These are phyloP conservation scores for Iberis pinnata DNA, from an alignment of 345 rosid species.

Conservation along the genomic window DNA sequence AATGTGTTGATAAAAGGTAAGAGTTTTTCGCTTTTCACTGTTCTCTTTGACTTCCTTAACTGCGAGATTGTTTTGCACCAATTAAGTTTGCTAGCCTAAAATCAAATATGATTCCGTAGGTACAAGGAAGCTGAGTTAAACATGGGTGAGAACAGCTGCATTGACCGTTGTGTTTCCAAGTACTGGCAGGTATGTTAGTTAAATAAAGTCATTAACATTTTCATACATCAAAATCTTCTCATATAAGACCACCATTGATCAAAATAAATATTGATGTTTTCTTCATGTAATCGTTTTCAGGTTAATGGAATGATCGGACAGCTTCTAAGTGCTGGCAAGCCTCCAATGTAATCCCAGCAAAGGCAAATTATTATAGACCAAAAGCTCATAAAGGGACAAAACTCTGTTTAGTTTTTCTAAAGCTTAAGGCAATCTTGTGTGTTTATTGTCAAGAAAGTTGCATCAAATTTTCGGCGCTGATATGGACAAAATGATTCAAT, in stretches of 20 bases:
- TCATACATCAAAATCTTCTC: not conserved
- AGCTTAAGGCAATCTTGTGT: slow-evolving; percentile 15
- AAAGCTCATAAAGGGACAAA: slow-evolving; percentile 19
- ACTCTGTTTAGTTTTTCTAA: slow-evolving; percentile 14
- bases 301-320: slow-evolving; percentile 81
- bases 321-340: slow-evolving; percentile 74
- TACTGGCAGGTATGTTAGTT: too few species aligned
- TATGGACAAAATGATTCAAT: slow-evolving; percentile 13
- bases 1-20: slow-evolving; percentile 91
- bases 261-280: too few species aligned
- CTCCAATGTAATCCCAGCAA: slow-evolving; percentile 45
- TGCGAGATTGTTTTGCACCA: too few species aligned
- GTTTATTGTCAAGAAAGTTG: slow-evolving; percentile 15
- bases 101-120: slow-evolving; percentile 36
- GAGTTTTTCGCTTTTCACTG: too few species aligned
- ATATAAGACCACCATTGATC: not conserved
- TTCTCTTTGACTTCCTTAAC: too few species aligned
- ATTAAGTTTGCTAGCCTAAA: too few species aligned
- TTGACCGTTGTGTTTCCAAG: slow-evolving; percentile 92
- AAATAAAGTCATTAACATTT: too few species aligned
- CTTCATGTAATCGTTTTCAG: slow-evolving; percentile 36
- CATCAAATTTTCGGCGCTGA: slow-evolving; percentile 12
- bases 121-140: slow-evolving; percentile 90
- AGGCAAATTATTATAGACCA: not conserved
- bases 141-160: slow-evolving; percentile 99